Evolutionary conservation across 306 rosid genomes (phyloP), one percentile per base, ranked within the genome.

Genomic region (Potentilla sterilis): DNA sequence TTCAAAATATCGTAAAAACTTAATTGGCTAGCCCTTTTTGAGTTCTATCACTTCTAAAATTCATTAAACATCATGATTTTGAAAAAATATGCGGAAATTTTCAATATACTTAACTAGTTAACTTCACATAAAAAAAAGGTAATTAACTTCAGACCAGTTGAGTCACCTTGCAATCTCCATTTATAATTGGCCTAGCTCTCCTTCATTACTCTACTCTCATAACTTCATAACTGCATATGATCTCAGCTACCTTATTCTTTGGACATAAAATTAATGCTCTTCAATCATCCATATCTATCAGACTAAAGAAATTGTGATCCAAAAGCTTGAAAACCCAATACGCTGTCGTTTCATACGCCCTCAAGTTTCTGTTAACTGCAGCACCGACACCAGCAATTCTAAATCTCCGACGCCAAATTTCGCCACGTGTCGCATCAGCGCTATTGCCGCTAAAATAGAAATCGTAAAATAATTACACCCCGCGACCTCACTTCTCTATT

Each of bases 381-480:
- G 76, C 86, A 83, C 91, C 93, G 90, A 91, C 96, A 87, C 71
- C 28, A 15, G 2, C n/a, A 10, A 40, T 12, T 6, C 41, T 41
- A 6, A 8, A 2, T 86, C 81, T 0, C 0, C 0, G 47, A 82
- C 64, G 22, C 21, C 3, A 5, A 62, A 12, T 37, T 13, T 35
- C 41, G 57, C 87, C 93, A 77, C 82, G 87, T 86, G 88, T 77
- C 81, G 7, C 14, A 22, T 12, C 8, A 32, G 4, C 8, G 19
- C 18, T 1, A 48, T 3, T n/a, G 40, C 19, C 12, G 18, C 41
- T 4, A 42, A 8, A 48, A 0, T 19, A 16, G 70, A 54, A n/a
- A 84, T 10, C 22, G 2, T 6, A 1, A 61, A 75, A 15, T 18
- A n/a, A n/a, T 13, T 77, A 37, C 72, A 28, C 28, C 28, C 1